Evolutionary conservation across 805 yeast genomes (phyloP).

Genomic region (Blastobotrys terrestris): DNA sequence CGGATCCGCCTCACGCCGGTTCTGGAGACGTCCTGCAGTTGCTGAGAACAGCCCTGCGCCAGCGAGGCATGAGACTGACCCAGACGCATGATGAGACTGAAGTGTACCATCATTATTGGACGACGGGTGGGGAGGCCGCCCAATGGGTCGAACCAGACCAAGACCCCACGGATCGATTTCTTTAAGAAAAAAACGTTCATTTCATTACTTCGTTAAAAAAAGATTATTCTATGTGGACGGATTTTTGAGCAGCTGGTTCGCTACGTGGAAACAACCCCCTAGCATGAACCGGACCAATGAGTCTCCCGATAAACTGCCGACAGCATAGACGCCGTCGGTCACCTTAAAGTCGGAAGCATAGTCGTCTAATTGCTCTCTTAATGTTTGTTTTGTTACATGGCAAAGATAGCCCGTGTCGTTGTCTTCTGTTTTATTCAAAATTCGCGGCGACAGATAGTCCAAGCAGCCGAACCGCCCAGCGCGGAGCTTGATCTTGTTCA

Average conservation of each 20-base stretch:
- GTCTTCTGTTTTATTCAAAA: slow-evolving; percentile 8
- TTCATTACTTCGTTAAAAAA: not conserved
- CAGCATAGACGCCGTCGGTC: slow-evolving; percentile 19
- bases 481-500: slow-evolving; percentile 18
- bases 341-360: slow-evolving; percentile 15
- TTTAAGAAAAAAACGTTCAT: not conserved
- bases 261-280: slow-evolving; percentile 26
- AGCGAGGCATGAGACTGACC: slow-evolving; percentile 13
- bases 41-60: slow-evolving; percentile 7
- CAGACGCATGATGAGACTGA: slow-evolving; percentile 51
- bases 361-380: slow-evolving; percentile 8
- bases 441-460: slow-evolving; percentile 17
- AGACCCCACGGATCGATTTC: slow-evolving; percentile 61
- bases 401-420: not conserved
- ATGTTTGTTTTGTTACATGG: slow-evolving; percentile 12
- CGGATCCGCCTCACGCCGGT: too few relatives aligned
- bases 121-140: slow-evolving; percentile 75
- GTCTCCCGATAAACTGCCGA: slow-evolving; percentile 30
- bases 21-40: not conserved
- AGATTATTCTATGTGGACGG: too few relatives aligned
- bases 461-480: slow-evolving; percentile 29
- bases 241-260: too few relatives aligned
- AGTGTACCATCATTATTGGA: slow-evolving; percentile 75
- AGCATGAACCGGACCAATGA: slow-evolving; percentile 27
- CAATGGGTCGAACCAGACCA: slow-evolving; percentile 89